phyloP scores from a whole-genome alignment of 2,329 filamentous ascomycete species.

The Arthrobotrys conoides region DNA sequence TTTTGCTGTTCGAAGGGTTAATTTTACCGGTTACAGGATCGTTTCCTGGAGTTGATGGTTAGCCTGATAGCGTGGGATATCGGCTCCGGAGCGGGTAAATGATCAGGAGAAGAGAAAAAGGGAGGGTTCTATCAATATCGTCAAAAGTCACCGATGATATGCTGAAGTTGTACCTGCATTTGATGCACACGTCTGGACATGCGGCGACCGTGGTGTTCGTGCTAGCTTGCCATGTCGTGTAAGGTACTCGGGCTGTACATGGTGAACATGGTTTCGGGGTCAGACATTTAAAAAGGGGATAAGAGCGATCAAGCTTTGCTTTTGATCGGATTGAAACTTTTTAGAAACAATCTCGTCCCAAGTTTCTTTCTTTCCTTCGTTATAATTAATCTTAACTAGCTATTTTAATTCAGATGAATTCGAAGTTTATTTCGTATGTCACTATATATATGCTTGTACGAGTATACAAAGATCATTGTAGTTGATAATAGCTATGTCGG shows the following conservation, averaged over 20 bases:
- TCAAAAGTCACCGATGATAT: constrained; percentile 38
- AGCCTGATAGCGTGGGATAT: constrained; percentile 20
- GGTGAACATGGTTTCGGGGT: constrained; percentile 20
- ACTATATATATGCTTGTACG: not conserved
- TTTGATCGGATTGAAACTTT: constrained; percentile 28
- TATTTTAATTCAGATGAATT: not conserved
- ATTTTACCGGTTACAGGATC: constrained; percentile 15
- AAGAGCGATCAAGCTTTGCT: not conserved
- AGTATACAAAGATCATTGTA: not conserved
- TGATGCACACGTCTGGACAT: not conserved
- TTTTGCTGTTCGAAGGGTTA: constrained; percentile 19
- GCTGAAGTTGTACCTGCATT: constrained; percentile 25
- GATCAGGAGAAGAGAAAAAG: not conserved
- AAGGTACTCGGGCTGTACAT: not conserved
- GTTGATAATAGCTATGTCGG: not conserved
- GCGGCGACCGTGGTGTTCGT: constrained; percentile 8
- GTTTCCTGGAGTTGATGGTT: constrained; percentile 16
- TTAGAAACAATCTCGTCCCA: constrained; percentile 23
- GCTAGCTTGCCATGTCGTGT: not conserved
- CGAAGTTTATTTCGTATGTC: not conserved
- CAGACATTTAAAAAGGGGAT: constrained; percentile 26
- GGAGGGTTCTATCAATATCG: too few relatives aligned
- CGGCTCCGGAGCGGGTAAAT: constrained; percentile 16
- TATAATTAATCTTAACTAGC: not conserved
- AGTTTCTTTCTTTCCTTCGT: not conserved